Conservation (phyloP, 1,139 yeast genomes). For the Pichia sp. region DNA sequence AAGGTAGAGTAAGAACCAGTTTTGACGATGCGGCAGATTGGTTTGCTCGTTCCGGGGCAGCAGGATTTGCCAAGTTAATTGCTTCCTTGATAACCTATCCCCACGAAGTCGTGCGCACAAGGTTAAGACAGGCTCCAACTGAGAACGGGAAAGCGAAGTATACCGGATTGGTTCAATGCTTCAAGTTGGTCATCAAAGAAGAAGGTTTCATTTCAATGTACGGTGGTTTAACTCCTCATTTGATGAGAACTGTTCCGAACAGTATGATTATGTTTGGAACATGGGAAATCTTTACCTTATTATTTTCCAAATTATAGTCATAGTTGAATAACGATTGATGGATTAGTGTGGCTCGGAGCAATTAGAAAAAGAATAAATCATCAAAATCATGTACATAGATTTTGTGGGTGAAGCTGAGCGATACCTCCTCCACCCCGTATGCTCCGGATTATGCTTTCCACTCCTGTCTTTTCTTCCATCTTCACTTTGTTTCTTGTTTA, state of each 20-base stretch:
- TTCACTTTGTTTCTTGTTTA: neutral
- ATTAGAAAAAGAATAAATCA: neutral
- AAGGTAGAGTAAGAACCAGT: constrained; percentile 48
- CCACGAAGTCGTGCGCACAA: constrained; percentile 93
- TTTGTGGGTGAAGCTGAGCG: neutral
- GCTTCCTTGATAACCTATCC: constrained; percentile 95
- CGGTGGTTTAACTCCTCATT: constrained; percentile 96
- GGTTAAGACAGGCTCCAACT: constrained; percentile 90
- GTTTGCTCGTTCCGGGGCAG: constrained; percentile 96
- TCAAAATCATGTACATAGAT: neutral
- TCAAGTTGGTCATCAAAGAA: constrained; percentile 74
- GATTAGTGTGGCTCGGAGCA: neutral
- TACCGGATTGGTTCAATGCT: constrained; percentile 85
- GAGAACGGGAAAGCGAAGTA: constrained; percentile 80
- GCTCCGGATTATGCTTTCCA: neutral
- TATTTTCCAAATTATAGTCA: constrained; percentile 43
- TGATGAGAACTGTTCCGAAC: constrained; percentile 94
- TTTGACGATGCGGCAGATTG: constrained; percentile 75
- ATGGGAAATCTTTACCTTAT: constrained; percentile 87
- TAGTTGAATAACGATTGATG: neutral
- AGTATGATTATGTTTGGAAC: constrained; percentile 99
- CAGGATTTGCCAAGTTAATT: constrained; percentile 91
- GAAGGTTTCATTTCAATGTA: constrained; percentile 94
- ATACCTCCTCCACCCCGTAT: neutral
- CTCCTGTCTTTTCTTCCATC: neutral